These are phyloP conservation scores for Eurotiales sp. DNA, from an alignment of 2,329 filamentous ascomycete genomes.

Conservation along the genomic window DNA sequence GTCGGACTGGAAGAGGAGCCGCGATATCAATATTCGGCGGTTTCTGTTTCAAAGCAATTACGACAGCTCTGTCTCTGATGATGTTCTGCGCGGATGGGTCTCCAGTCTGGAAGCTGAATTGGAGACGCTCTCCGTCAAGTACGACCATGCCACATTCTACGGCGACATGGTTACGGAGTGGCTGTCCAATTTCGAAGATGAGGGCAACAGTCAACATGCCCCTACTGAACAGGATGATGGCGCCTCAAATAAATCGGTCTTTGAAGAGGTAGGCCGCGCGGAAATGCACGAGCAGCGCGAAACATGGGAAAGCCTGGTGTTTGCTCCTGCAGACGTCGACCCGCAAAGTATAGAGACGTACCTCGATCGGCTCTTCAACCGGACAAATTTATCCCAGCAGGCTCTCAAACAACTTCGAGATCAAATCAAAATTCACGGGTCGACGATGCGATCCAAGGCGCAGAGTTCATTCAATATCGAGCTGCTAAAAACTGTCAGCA, in stretches of 20 bases:
- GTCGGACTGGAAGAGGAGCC: conserved; percentile 21
- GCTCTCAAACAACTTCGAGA: conserved; percentile 43
- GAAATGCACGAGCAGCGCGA: conserved; percentile 53
- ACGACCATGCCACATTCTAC: conserved; percentile 56
- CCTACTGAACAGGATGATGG: too few species aligned
- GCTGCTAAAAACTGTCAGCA: conserved; percentile 45
- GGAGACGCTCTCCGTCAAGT: conserved; percentile 49
- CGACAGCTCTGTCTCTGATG: conserved; percentile 51
- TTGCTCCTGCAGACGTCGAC: conserved; percentile 48
- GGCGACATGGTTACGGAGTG: conserved; percentile 55
- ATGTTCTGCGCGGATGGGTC: conserved; percentile 47
- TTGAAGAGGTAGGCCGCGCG: conserved; percentile 49
- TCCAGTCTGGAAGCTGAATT: conserved; percentile 46
- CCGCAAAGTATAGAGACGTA: conserved; percentile 46
- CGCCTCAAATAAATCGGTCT: conserved; percentile 23
- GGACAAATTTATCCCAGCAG: conserved; percentile 37
- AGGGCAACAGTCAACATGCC: neutral
- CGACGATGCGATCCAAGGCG: conserved; percentile 22
- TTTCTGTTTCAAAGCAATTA: conserved; percentile 53
- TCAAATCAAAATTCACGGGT: conserved; percentile 37
- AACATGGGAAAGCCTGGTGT: conserved; percentile 56
- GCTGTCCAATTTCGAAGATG: conserved; percentile 37
- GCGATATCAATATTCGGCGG: conserved; percentile 45
- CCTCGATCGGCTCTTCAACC: conserved; percentile 50
- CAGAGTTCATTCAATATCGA: conserved; percentile 39